Conservation (phyloP, 768 basidiomycete genomes). For the Leccinum ochraceum region DNA sequence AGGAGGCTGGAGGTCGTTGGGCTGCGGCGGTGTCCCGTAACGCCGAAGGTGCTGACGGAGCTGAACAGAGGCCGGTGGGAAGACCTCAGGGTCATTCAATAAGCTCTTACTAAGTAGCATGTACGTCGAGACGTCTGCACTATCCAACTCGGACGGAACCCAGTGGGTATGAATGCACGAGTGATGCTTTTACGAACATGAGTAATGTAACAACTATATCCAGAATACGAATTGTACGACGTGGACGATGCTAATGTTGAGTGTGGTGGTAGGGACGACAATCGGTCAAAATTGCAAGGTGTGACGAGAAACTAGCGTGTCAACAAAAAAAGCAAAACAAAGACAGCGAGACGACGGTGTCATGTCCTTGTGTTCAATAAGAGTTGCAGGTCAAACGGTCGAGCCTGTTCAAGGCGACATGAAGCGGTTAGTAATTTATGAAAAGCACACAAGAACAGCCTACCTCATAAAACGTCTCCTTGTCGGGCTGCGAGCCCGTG, state of each 20-base stretch:
- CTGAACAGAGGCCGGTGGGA: slow-evolving; percentile 68
- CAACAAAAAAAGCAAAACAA: background rate
- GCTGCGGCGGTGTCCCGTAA: slow-evolving; percentile 52
- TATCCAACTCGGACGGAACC: background rate
- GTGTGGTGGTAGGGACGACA: background rate
- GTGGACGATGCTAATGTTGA: slow-evolving; percentile 19
- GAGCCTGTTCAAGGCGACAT: slow-evolving; percentile 35
- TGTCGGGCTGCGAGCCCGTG: slow-evolving; percentile 32
- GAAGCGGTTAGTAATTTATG: background rate
- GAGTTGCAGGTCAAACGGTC: slow-evolving; percentile 53
- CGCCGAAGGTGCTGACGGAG: slow-evolving; percentile 40
- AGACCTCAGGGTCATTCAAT: slow-evolving; percentile 54
- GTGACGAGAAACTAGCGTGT: background rate
- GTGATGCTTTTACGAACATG: slow-evolving; percentile 21
- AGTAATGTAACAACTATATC: slow-evolving; percentile 30
- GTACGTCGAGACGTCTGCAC: background rate
- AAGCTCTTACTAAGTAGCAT: slow-evolving; percentile 1
- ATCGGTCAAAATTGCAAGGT: background rate
- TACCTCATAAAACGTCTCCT: slow-evolving; percentile 41
- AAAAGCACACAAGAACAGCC: slow-evolving; percentile 2
- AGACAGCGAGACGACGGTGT: slow-evolving; percentile 14
- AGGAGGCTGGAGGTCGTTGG: slow-evolving; percentile 52
- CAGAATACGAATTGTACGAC: slow-evolving; percentile 16
- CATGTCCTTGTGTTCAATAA: slow-evolving; percentile 52
- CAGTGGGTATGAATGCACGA: background rate